Base-by-base conservation (phyloP, 176 grass and related monocot species). In the Tuctoria greenei region DNA sequence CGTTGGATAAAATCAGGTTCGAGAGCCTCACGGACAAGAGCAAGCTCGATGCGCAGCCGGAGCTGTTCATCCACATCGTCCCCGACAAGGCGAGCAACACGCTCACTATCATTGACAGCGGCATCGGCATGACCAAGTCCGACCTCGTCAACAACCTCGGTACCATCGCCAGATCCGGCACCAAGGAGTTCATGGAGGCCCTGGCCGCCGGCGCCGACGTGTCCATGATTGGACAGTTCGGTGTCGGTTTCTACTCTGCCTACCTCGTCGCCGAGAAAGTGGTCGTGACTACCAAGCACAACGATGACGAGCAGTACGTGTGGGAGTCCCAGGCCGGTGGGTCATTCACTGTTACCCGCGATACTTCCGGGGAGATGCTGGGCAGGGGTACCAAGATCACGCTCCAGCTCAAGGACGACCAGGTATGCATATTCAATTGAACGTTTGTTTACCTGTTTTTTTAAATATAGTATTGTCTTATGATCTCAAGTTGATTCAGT, bases 21-120 rank as follows among this genome's bases (percentile, higher is more conserved):
- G 93, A 96, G 89, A 86, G 89, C 63, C 84, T 96, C 10, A 96
- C 89, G 10, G 89, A 96, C 79, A 96, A 96, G 93, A 96, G 87
- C 89, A 96, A 96, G 89, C 93, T 96, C 5, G 93, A 96, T 64
- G 81, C 82, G 0, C 87, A 96, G 84, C 89, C 89, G 0, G 93
- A 92, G 84, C 87, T 96, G 38, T 96, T 89, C 69, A 96, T 96
- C 70, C 89, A 96, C 74, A 91, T 95, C 49, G 36, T 95, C 20
- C 92, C 92, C 1, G 92, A 95, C 83, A 95, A 95, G 86, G 88
- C 88, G 6, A 54, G 20, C 51, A 54, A 54, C 51, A 54, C 51
- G 20, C 51, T 54, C 7, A 9, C 51, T 6, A 54, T 54, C 51
- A 54, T 54, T 54, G 51, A 54, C 51, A 54, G 51, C 20, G 51